A percentile compares a stretch with the other conserved stretches of the same genome.
Evolutionary conservation across 2,329 filamentous ascomycete genomes (phyloP).

Genomic region (Plenodomus tracheiphilus): DNA sequence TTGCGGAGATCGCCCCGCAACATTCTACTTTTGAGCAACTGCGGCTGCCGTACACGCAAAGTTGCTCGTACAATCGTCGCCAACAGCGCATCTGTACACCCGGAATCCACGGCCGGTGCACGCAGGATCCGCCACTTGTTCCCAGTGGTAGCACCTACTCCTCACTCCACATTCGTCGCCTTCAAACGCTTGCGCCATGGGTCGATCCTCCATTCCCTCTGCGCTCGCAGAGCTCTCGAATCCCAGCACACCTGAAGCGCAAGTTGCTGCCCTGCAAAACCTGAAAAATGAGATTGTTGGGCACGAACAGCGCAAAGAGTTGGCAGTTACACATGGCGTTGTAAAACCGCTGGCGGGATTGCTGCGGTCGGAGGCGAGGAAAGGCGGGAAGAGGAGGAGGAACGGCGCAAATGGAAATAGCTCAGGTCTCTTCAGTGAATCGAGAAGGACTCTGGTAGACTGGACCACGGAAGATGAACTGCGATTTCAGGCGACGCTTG

Average conservation of each 20-base stretch:
- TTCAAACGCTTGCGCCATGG: constrained; percentile 27
- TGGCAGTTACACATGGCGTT: constrained; percentile 72
- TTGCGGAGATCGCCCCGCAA: background rate
- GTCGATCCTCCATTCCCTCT: constrained; percentile 39
- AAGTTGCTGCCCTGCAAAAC: constrained; percentile 63
- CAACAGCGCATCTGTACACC: background rate
- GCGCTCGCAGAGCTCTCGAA: constrained; percentile 45
- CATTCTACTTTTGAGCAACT: background rate
- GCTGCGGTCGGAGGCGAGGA: constrained; percentile 50
- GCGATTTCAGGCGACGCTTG: constrained; percentile 76
- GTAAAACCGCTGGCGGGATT: constrained; percentile 63
- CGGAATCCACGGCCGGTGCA: background rate
- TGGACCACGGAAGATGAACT: constrained; percentile 68
- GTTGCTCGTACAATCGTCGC: background rate
- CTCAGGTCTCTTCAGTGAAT: constrained; percentile 11
- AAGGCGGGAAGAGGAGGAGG: constrained; percentile 54
- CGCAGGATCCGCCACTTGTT: background rate
- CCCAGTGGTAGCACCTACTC: constrained; percentile 1
- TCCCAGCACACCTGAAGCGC: constrained; percentile 43
- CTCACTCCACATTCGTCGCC: constrained; percentile 7
- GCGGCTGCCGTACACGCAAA: background rate
- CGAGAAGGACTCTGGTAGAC: constrained; percentile 17
- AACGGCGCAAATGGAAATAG: constrained; percentile 40
- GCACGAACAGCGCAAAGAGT: constrained; percentile 82
- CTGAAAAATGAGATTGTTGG: constrained; percentile 91